These are phyloP conservation scores for Sechiopsis laciniata DNA, from an alignment of 306 rosid genomes.

Conservation along the genomic window DNA sequence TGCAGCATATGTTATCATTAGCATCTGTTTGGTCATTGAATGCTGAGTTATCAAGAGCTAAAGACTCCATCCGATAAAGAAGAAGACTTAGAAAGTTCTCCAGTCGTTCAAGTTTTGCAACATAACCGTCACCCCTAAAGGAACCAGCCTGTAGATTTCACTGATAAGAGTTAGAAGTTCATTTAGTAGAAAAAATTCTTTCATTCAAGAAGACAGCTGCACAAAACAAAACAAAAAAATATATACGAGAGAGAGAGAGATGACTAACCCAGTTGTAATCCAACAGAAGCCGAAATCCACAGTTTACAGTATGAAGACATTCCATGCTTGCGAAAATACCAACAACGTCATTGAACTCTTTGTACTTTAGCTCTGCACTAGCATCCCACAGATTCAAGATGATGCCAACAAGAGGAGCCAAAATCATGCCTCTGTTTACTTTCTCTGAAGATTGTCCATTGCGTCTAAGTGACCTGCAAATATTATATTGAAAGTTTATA, in stretches of 20 bases:
- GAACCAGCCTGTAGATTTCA: conserved; percentile 63
- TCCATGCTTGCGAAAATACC: conserved; percentile 88
- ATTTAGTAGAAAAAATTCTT: neutral
- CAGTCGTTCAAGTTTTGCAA: conserved; percentile 55
- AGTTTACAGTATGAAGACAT: conserved; percentile 66
- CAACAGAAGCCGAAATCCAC: conserved; percentile 78
- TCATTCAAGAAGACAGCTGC: neutral
- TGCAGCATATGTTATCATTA: conserved; percentile 71
- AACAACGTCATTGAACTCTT: conserved; percentile 63
- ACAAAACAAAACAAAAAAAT: conserved; percentile 2
- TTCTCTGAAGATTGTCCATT: conserved; percentile 71
- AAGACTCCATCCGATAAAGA: conserved; percentile 44
- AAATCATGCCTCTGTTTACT: conserved; percentile 81
- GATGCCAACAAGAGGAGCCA: conserved; percentile 89
- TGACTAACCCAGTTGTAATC: conserved; percentile 84
- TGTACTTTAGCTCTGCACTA: conserved; percentile 41
- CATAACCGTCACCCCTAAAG: conserved; percentile 41
- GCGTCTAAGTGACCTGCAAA: conserved; percentile 70
- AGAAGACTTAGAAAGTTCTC: conserved; percentile 69
- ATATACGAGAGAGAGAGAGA: neutral
- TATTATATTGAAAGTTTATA: conserved; percentile 7
- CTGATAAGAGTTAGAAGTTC: neutral
- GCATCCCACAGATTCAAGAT: conserved; percentile 80
- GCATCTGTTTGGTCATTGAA: conserved; percentile 34
- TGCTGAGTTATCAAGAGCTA: conserved; percentile 33